Evolutionary conservation across 306 rosid genomes (phyloP).

Genomic region (Fagus sylvatica): DNA sequence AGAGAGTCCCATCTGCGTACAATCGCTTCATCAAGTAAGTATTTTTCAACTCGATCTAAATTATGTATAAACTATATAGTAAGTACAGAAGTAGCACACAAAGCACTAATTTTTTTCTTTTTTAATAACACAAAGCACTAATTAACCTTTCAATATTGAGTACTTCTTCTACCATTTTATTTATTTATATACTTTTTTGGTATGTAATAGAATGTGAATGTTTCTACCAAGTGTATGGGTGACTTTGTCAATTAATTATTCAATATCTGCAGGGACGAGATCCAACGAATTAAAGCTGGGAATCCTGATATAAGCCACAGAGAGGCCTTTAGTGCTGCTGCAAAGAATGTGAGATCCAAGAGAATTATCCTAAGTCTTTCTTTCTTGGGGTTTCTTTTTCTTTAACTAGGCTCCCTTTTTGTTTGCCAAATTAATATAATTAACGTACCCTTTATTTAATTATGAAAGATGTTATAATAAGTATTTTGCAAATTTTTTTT

Average conservation of each 20-base stretch:
- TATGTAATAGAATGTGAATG: background rate
- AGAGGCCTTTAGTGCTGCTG: conserved; percentile 99
- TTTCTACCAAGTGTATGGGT: background rate
- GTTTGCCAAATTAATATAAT: background rate
- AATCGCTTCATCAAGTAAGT: conserved; percentile 98
- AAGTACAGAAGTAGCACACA: too few species aligned
- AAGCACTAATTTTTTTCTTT: too few species aligned
- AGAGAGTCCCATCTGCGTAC: conserved; percentile 99
- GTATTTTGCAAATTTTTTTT: background rate
- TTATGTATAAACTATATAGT: too few species aligned
- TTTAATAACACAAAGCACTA: too few species aligned
- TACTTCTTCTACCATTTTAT: background rate
- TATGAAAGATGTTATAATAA: background rate
- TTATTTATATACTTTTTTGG: background rate
- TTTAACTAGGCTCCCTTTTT: conserved; percentile 22
- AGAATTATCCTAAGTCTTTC: conserved; percentile 24
- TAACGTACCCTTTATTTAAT: background rate
- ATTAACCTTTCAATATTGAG: background rate
- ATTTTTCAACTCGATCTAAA: background rate
- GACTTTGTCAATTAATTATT: conserved; percentile 1
- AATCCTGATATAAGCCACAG: conserved; percentile 98
- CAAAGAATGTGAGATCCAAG: conserved; percentile 80
- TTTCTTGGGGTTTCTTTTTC: conserved; percentile 19
- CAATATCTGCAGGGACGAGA: conserved; percentile 73
- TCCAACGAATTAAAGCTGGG: conserved; percentile 96